Evolutionary conservation across 2,329 filamentous ascomycete species (phyloP).

Genomic region (Madurella fahalii): DNA sequence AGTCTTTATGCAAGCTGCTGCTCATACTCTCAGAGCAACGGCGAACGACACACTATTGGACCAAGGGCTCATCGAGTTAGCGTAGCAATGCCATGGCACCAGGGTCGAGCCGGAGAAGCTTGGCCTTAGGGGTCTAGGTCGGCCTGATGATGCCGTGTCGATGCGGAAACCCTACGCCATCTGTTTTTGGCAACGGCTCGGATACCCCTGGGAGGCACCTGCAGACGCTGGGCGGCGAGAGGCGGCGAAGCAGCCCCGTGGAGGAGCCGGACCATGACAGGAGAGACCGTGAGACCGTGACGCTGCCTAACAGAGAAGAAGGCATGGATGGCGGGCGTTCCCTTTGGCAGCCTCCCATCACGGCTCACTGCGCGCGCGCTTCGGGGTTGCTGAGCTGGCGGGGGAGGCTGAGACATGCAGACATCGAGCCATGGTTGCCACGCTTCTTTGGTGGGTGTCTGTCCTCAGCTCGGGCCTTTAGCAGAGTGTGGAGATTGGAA

Average conservation of each 20-base stretch:
- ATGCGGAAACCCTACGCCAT: background rate
- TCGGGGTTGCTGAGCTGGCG: no score
- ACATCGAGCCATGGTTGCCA: no score
- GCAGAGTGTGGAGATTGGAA: background rate
- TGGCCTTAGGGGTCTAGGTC: background rate
- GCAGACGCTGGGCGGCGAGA: background rate
- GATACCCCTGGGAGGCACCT: background rate
- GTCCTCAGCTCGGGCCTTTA: background rate
- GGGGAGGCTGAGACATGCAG: no score
- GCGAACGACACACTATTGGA: background rate
- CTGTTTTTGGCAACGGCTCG: slow-evolving; percentile 7
- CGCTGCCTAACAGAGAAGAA: background rate
- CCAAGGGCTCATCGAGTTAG: background rate
- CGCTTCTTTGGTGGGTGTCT: no score
- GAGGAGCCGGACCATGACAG: background rate
- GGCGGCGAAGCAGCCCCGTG: background rate
- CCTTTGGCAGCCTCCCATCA: background rate
- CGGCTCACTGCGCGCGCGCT: background rate
- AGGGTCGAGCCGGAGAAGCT: background rate
- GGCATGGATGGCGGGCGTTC: no score
- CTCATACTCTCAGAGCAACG: no score
- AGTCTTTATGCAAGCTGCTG: background rate
- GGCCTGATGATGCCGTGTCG: background rate
- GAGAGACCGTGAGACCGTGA: background rate
- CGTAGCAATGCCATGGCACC: background rate